phyloP scores from a whole-genome alignment of 78 protist genomes.

The Cavenderia fasciculata region DNA sequence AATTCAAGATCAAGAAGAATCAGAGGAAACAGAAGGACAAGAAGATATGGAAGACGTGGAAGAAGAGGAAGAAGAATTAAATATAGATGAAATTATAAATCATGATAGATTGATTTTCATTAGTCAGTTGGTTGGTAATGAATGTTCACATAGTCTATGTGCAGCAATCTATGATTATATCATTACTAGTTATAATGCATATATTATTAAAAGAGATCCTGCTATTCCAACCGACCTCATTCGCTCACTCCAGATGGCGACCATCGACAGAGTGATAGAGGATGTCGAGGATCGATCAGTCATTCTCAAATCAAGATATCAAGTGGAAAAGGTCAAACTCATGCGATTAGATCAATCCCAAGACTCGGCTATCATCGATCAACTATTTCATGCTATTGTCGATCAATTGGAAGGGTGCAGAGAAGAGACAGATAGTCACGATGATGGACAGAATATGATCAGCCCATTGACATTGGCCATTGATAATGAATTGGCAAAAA shows the following conservation, averaged over 20 bases:
- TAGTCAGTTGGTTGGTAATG: background rate
- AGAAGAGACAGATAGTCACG: background rate
- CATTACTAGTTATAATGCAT: background rate
- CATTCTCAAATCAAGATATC: constrained; percentile 16
- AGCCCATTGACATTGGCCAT: constrained; percentile 5
- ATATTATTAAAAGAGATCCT: background rate
- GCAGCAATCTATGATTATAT: background rate
- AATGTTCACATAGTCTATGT: background rate
- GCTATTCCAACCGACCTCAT: too few relatives aligned
- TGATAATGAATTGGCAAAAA: constrained; percentile 50
- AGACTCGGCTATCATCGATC: constrained; percentile 3
- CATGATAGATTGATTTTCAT: background rate
- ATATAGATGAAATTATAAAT: background rate
- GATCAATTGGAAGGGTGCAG: background rate
- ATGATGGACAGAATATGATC: too few relatives aligned
- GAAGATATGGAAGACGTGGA: background rate
- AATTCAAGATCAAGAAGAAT: too few relatives aligned
- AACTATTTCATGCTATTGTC: constrained; percentile 3
- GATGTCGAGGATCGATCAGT: background rate
- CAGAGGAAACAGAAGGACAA: background rate
- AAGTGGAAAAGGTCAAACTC: constrained; percentile 52
- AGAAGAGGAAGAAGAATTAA: background rate
- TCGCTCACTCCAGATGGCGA: background rate
- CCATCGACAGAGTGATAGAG: constrained; percentile 6
- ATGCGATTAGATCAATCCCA: constrained; percentile 1